Base-by-base conservation (phyloP, 2,329 filamentous ascomycete species). In the Colletotrichum karsti region DNA sequence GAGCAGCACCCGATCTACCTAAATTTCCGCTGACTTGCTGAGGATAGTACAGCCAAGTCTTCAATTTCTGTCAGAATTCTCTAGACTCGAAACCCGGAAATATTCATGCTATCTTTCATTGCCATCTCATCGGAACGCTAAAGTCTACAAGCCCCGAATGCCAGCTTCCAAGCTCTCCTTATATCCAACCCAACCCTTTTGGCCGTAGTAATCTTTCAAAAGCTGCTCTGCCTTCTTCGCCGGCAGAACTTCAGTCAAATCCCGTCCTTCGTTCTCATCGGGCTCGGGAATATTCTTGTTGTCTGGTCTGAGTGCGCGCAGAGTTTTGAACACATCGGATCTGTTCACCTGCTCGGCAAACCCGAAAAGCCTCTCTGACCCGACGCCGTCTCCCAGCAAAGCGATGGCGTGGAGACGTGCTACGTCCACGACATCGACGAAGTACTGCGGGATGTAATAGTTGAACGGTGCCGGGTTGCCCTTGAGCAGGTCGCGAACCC, bases 401-500 rank as follows among this genome's bases (percentile, higher is more conserved):
- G 84, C 87, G 4, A 84, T 82, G 7, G 88, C 78, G 42, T 90
- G 87, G 0, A 91, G 74, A 0, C 82, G 77, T 0, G 86, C 87
- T 3, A 73, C 73, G 60, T 90, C 87, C 7, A 81, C 76, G 0
- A 85, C 81, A 70, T 87, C 78, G 28, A 87, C 77, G 72, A 75
- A 82, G 73, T 82, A 78, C 73, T 79, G 64, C 5, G 64, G 64
- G 7, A 44, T n/a, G 24, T 50, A 44, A 1, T 4, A 3, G 4
- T n/a, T 7, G n/a, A 70, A 61, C 5, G 12, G 5, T 1, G 4
- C n/a, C 2, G 13, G 12, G 5, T 70, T 41, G 10, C 65, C 68
- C 48, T 70, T 65, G 20, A 70, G 10, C n/a, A 62, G 2, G 13
- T 44, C 37, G 7, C 65, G 60, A 9, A 56, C 51, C 22, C 56